Conservation (phyloP, 2,329 filamentous ascomycete genomes). For the Teratosphaeria epicoccoides region DNA sequence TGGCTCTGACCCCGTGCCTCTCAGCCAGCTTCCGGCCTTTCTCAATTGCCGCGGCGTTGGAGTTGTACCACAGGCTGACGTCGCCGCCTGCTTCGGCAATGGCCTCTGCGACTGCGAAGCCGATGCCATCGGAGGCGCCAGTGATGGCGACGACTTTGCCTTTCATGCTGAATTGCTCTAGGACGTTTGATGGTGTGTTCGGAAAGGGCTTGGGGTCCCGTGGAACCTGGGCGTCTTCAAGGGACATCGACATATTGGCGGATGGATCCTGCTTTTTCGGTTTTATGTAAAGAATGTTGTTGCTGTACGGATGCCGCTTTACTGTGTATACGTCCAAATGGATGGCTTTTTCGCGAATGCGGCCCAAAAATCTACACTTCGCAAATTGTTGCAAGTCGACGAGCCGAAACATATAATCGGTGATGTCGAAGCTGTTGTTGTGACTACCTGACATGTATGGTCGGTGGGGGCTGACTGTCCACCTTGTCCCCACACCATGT, state of each 20-base stretch:
- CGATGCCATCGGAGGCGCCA: slow-evolving; percentile 75
- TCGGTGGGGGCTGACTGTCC: too few relatives aligned
- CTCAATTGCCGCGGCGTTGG: slow-evolving; percentile 47
- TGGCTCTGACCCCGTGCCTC: slow-evolving; percentile 13
- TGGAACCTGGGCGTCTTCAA: slow-evolving; percentile 17
- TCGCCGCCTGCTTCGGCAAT: slow-evolving; percentile 79
- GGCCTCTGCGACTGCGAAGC: slow-evolving; percentile 81
- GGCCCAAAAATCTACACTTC: too few relatives aligned
- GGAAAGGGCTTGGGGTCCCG: slow-evolving; percentile 19
- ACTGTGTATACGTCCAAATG: too few relatives aligned
- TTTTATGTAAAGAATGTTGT: background rate
- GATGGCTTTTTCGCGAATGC: too few relatives aligned
- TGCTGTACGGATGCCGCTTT: too few relatives aligned
- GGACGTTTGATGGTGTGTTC: slow-evolving; percentile 19
- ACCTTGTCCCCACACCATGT: too few relatives aligned
- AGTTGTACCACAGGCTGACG: slow-evolving; percentile 81
- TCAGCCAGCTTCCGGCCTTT: slow-evolving; percentile 10
- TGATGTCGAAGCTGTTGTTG: too few relatives aligned
- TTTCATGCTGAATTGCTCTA: slow-evolving; percentile 60
- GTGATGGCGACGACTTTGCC: slow-evolving; percentile 74
- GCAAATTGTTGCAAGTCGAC: too few relatives aligned
- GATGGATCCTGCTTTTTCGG: background rate
- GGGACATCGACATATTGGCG: slow-evolving; percentile 22
- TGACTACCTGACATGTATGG: too few relatives aligned
- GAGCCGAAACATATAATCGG: too few relatives aligned